Evolutionary conservation across 805 yeast genomes (phyloP), one percentile per base, ranked within the genome.

Genomic region (Wickerhamomyces strasburgensis): DNA sequence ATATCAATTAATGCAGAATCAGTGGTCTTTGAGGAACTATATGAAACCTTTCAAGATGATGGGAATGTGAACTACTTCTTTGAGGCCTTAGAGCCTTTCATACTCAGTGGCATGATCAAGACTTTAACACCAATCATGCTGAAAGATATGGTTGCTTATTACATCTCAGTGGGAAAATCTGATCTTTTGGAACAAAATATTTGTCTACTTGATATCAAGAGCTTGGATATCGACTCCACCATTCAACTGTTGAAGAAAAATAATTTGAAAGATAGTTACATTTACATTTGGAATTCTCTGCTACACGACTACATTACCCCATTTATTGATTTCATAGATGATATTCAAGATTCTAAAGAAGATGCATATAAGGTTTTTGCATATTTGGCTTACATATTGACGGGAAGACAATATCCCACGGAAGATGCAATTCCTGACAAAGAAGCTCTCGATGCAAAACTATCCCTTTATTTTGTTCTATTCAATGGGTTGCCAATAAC

Each of bases 341-440:
- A 63, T 53, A 24, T 61, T 60, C 15, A 48, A 46, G 14, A 35
- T 28, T 19, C 33, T 41, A 14, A 39, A 37, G 27, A 54, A 34
- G 40, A 48, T 6, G 27, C 56, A 2, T 44, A 44, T 24, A 67
- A 66, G 43, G 62, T 77, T 2, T 81, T 63, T 48, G 70, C 79
- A 0, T 90, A 83, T 52, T 54, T 89, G 42, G 71, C 87, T 0
- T 83, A 76, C 49, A 62, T 79, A 9, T 62, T 86, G 19, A 80
- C 90, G 0, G 94, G 95, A 1, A 65, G 93, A 38, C 82, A 80
- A 40, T 90, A 80, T 54, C 97, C 97, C 0, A 78, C 83, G 2
- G 84, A 83, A 31, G 58, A 64, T 19, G 56, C 58, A 14, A 65
- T 81, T 16, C 62, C 54, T 7, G 52, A 46, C 4, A 46, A 54